Evolutionary conservation across 768 basidiomycete genomes (phyloP).

Genomic region (Trametes cingulata): DNA sequence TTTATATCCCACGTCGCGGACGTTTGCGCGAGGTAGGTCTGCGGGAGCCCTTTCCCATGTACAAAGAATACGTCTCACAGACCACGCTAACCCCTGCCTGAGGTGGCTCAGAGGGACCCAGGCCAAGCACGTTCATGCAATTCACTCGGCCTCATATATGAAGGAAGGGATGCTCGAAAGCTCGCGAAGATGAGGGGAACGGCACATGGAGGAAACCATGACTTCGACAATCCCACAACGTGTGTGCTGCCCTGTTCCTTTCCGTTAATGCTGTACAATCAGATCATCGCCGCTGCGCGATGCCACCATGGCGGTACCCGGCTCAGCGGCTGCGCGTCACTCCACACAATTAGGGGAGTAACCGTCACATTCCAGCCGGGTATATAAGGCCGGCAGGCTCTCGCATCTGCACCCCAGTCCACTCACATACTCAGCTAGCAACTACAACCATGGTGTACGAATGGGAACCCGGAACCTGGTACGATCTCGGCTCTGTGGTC

Average conservation of each 20-base stretch:
- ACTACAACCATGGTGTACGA: constrained; percentile 25
- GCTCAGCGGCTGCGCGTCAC: constrained; percentile 12
- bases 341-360: not conserved
- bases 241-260: not conserved
- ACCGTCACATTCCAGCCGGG: not conserved
- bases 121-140: too few relatives aligned
- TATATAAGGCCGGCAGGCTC: constrained; percentile 11
- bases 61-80: too few relatives aligned
- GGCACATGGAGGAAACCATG: not conserved
- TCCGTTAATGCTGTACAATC: constrained; percentile 5
- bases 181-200: not conserved
- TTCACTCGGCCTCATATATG: too few relatives aligned
- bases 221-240: not conserved
- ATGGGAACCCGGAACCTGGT: constrained; percentile 68
- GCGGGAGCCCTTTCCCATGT: too few relatives aligned
- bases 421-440: not conserved
- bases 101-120: too few relatives aligned
- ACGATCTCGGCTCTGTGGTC: constrained; percentile 56
- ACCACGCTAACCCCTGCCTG: too few relatives aligned
- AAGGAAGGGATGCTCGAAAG: not conserved
- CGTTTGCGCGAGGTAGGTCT: too few relatives aligned
- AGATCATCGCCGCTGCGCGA: constrained; percentile 13
- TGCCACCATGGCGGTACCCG: constrained; percentile 9
- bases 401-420: not conserved
- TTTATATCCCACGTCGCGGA: too few relatives aligned